phyloP scores from a whole-genome alignment of 1,284 basidiomycete genomes.

The Sporisorium reilianum region DNA sequence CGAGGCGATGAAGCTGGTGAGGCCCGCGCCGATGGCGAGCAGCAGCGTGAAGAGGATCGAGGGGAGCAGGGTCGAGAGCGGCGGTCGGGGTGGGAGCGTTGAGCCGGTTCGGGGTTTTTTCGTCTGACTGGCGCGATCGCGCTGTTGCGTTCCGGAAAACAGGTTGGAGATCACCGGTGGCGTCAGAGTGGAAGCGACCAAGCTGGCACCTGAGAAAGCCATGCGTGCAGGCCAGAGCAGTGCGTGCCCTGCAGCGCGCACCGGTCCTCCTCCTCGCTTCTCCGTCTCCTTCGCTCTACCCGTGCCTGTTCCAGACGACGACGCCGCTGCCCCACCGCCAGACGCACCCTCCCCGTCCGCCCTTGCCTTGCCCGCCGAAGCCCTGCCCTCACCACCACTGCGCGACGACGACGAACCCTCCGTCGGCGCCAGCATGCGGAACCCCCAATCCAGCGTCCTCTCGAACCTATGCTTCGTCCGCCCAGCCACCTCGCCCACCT shows the following conservation, averaged over 20 bases:
- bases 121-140: neutral
- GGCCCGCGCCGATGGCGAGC: conserved; percentile 54
- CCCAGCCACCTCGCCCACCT: conserved; percentile 42
- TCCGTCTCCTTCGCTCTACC: neutral
- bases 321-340: neutral
- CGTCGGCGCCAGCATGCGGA: conserved; percentile 38
- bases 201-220: conserved; percentile 26
- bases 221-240: conserved; percentile 38
- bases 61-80: conserved; percentile 55
- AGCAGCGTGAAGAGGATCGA: conserved; percentile 60
- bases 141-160: conserved; percentile 7
- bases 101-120: conserved; percentile 19
- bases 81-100: conserved; percentile 55
- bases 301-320: neutral
- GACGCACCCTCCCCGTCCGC: neutral
- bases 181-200: conserved; percentile 23
- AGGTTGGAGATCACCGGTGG: conserved; percentile 20
- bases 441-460: conserved; percentile 46
- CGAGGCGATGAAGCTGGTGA: conserved; percentile 44
- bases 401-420: conserved; percentile 1
- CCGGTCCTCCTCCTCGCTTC: conserved; percentile 11
- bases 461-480: conserved; percentile 39
- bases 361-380: neutral
- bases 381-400: neutral
- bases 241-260: conserved; percentile 9